These are phyloP conservation scores for Exidia glandulosa DNA, from an alignment of 768 basidiomycete genomes.

Conservation along the genomic window DNA sequence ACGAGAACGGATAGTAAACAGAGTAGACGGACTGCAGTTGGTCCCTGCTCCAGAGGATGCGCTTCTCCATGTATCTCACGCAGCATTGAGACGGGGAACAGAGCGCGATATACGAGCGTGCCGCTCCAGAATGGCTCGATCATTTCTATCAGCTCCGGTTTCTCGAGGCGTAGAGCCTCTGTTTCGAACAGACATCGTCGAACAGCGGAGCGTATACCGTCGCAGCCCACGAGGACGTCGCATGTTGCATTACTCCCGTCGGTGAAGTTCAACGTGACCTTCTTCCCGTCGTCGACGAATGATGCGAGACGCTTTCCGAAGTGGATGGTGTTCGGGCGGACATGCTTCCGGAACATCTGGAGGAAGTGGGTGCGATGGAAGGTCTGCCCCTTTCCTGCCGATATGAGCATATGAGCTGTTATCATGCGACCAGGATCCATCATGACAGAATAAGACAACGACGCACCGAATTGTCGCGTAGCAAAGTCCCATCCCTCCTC, in stretches of 20 bases:
- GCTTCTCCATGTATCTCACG: slow-evolving; percentile 13
- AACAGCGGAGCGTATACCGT: slow-evolving; percentile 22
- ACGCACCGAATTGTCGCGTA: slow-evolving; percentile 1
- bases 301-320: slow-evolving; percentile 48
- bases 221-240: slow-evolving; percentile 23
- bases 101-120: slow-evolving; percentile 42
- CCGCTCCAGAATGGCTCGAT: slow-evolving; percentile 52
- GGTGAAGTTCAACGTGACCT: slow-evolving; percentile 18
- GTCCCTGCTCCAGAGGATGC: slow-evolving; percentile 25
- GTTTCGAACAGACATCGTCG: slow-evolving; percentile 24
- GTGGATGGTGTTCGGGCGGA: slow-evolving; percentile 34
- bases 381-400: slow-evolving; percentile 16
- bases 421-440: no score
- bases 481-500: slow-evolving; percentile 18
- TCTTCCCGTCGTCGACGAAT: slow-evolving; percentile 27
- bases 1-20: not conserved
- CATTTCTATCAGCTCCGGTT: slow-evolving; percentile 26
- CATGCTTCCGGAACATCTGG: slow-evolving; percentile 30
- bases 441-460: not conserved
- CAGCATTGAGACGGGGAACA: slow-evolving; percentile 44
- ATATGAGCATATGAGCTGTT: not conserved
- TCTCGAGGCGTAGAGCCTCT: slow-evolving; percentile 27
- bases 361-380: slow-evolving; percentile 44
- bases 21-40: slow-evolving; percentile 16
- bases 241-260: slow-evolving; percentile 18